Evolutionary conservation across 768 basidiomycete species (phyloP), one percentile per base, ranked within the genome.

Genomic region (Mycena pura): DNA sequence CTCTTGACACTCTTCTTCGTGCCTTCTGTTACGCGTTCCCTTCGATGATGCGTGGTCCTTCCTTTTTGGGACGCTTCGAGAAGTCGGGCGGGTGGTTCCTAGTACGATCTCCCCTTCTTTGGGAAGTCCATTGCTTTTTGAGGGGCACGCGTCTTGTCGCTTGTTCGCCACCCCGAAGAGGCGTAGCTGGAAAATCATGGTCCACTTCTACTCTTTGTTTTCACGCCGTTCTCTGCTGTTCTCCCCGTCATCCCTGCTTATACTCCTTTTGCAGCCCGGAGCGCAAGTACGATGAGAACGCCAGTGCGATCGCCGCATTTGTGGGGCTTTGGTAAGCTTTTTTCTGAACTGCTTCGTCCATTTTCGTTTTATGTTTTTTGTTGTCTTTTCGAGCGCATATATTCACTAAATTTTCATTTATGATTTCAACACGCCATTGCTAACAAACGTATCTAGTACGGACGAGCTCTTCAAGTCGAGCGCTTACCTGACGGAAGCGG

Each of bases 391-490:
- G 6, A 19, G 43, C 11, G 5, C 25, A 41, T 41, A 41, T 41
- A 41, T 24, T 17, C 9, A 41, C 24, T 21, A n/a, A 15, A 6
- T 38, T 6, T 6, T 7, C 17, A 1, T 45, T 17, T 5, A 14
- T 3, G 43, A 19, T 45, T 9, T 21, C 43, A 15, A 11, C 10
- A 49, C 44, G 14, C 24, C 21, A 46, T 7, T 17, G 21, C 25
- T 45, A 21, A 47, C 22, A 34, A n/a, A 21, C 19, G 14, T 52
- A 25, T 13, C 39, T 60, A 92, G 91, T 63, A 82, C 88, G 6
- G 91, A 93, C 68, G 91, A 93, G 68, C 82, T 92, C 38, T 84
- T 86, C 77, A 92, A 92, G 73, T 82, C 90, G 1, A 85, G 89
- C 11, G 86, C 88, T 6, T 92, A 89, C 66, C 80, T 93, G 56